Evolutionary conservation across 176 grass and related monocot species (phyloP).

Genomic region (Ampelocalamus luodianensis): DNA sequence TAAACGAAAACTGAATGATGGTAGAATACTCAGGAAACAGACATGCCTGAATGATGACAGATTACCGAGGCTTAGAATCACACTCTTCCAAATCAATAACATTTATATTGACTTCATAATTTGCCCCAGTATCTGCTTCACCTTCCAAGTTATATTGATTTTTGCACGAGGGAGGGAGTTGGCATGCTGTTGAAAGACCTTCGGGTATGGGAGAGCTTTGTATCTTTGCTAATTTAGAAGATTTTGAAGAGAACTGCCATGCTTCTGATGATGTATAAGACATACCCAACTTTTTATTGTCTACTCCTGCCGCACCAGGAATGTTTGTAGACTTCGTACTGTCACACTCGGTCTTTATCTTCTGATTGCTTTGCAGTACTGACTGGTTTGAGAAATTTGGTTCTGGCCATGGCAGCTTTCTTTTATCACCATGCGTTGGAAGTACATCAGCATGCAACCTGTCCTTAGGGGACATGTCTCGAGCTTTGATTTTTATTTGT

Average conservation of each 20-base stretch:
- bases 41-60: slow-evolving; percentile 22
- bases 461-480: slow-evolving; percentile 36
- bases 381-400: slow-evolving; percentile 49
- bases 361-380: slow-evolving; percentile 51
- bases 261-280: slow-evolving; percentile 35
- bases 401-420: slow-evolving; percentile 49
- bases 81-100: slow-evolving; percentile 43
- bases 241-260: slow-evolving; percentile 29
- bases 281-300: slow-evolving; percentile 29
- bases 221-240: slow-evolving; percentile 41
- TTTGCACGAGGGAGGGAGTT: slow-evolving; percentile 20
- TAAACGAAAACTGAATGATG: slow-evolving; percentile 36
- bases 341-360: slow-evolving; percentile 39
- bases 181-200: slow-evolving; percentile 9
- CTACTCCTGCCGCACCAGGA: slow-evolving; percentile 28
- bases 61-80: slow-evolving; percentile 54
- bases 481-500: slow-evolving; percentile 47
- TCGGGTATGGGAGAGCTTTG: neutral
- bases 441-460: slow-evolving; percentile 44
- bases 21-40: neutral
- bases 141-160: slow-evolving; percentile 27
- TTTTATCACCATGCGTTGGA: slow-evolving; percentile 49
- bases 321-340: slow-evolving; percentile 29
- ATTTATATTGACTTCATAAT: slow-evolving; percentile 27
- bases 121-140: slow-evolving; percentile 16